These are phyloP conservation scores for Knufia petricola DNA, from an alignment of 2,329 filamentous ascomycete genomes.

Conservation along the genomic window DNA sequence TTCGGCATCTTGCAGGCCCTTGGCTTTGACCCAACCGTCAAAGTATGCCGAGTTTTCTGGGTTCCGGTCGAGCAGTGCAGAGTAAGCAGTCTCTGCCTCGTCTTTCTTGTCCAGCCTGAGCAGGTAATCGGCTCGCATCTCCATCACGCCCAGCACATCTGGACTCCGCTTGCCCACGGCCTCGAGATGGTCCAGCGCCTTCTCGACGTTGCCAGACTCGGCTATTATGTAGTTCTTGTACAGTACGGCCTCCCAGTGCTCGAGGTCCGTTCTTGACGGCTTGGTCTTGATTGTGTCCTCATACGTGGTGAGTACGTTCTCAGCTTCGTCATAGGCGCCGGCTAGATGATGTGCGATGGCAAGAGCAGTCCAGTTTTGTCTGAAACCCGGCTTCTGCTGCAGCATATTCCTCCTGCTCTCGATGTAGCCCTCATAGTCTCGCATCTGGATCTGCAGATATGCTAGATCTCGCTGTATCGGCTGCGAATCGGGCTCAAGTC, in stretches of 20 bases:
- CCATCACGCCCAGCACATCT: constrained; percentile 76
- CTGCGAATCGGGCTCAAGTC: constrained; percentile 82
- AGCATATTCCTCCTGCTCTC: constrained; percentile 83
- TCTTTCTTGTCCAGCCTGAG: constrained; percentile 64
- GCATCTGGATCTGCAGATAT: constrained; percentile 88
- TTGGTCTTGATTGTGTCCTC: constrained; percentile 79
- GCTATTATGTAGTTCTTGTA: constrained; percentile 95
- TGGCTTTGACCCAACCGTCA: constrained; percentile 59
- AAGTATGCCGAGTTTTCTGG: constrained; percentile 83
- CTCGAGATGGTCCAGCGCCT: constrained; percentile 79
- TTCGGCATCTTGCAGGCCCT: constrained; percentile 55
- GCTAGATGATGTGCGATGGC: constrained; percentile 85
- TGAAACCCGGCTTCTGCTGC: constrained; percentile 65
- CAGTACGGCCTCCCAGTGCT: constrained; percentile 85
- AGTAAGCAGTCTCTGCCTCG: constrained; percentile 74
- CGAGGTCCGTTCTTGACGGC: constrained; percentile 68
- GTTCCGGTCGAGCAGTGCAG: constrained; percentile 73
- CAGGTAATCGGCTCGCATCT: constrained; percentile 76
- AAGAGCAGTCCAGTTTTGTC: constrained; percentile 96
- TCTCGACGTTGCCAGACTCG: constrained; percentile 72
- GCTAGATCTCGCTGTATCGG: constrained; percentile 94
- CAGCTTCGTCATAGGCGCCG: constrained; percentile 76
- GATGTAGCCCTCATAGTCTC: constrained; percentile 88
- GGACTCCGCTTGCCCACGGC: constrained; percentile 65
- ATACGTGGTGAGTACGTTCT: constrained; percentile 82